Percentiles rank a stretch among this genome's conserved stretches.
These are phyloP conservation scores for Stipa capillata DNA, from an alignment of 176 grass and related monocot genomes.

Conservation along the genomic window DNA sequence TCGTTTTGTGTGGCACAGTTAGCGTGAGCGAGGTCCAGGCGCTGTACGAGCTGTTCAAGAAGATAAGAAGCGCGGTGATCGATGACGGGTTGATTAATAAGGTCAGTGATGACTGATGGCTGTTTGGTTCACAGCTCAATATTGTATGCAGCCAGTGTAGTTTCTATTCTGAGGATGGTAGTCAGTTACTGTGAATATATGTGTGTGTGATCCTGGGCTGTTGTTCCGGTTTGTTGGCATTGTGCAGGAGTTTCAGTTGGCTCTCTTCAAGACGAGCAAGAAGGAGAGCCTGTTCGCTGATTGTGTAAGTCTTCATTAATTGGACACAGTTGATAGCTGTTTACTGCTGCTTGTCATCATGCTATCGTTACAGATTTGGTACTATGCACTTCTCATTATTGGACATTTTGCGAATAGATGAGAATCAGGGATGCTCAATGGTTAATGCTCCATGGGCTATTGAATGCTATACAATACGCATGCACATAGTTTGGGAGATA, in stretches of 20 bases:
- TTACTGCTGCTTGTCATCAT: not conserved
- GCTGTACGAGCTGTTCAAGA: conserved; percentile 81
- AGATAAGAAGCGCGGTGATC: conserved; percentile 81
- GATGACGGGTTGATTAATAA: conserved; percentile 86
- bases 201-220: not conserved
- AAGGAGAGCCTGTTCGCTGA: conserved; percentile 89
- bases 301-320: conserved; percentile 33
- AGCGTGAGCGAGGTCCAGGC: conserved; percentile 87
- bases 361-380: not conserved
- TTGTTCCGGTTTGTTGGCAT: not conserved
- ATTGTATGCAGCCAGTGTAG: not conserved
- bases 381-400: not conserved
- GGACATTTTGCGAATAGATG: not conserved
- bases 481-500: not conserved
- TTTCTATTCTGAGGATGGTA: not conserved
- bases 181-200: not conserved
- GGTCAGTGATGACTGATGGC: conserved; percentile 16
- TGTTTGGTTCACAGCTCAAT: not conserved
- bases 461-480: not conserved
- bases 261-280: conserved; percentile 87
- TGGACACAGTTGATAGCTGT: not conserved
- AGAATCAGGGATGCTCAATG: not conserved
- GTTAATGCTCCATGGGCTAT: not conserved
- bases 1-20: conserved; percentile 26
- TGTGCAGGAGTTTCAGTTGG: conserved; percentile 75